Conservation (phyloP, 2,329 filamentous ascomycete genomes). For the Ophiocordyceps australis region DNA sequence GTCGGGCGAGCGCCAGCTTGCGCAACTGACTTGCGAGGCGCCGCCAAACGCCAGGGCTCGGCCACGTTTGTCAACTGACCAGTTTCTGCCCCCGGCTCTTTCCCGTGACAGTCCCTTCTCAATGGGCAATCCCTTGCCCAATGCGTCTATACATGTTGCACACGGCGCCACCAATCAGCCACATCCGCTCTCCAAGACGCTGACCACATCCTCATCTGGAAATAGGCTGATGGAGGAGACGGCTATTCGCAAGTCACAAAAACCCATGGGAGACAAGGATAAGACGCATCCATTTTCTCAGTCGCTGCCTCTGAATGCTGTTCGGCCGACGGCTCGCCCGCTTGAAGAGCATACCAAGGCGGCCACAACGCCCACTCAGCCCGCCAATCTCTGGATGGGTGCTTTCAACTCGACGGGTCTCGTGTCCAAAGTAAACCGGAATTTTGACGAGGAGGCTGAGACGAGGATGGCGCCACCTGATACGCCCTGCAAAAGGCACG, state of each 20-base stretch:
- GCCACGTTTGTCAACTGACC: conserved; percentile 63
- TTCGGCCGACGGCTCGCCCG: conserved; percentile 13
- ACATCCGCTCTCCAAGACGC: conserved; percentile 71
- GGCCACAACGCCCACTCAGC: conserved; percentile 25
- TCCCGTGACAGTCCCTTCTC: conserved; percentile 47
- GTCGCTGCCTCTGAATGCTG: conserved; percentile 19
- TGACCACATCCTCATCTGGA: conserved; percentile 73
- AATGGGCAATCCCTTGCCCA: conserved; percentile 28
- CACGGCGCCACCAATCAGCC: conserved; percentile 33
- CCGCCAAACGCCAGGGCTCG: conserved; percentile 42
- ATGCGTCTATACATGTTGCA: conserved; percentile 31
- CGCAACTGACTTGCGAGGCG: conserved; percentile 31
- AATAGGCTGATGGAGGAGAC: conserved; percentile 63
- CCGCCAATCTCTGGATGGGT: conserved; percentile 49
- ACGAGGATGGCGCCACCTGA: conserved; percentile 64
- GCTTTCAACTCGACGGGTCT: conserved; percentile 91
- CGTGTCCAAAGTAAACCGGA: conserved; percentile 84
- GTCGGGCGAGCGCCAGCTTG: conserved; percentile 35
- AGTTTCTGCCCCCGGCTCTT: conserved; percentile 47
- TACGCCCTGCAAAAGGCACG: conserved; percentile 84
- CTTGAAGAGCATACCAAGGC: conserved; percentile 11
- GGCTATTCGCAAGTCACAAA: conserved; percentile 10
- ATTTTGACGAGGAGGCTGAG: conserved; percentile 47
- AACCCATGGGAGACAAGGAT: conserved; percentile 9
- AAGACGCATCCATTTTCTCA: conserved; percentile 17